Evolutionary conservation across 1,139 yeast genomes (phyloP), one percentile per base, ranked within the genome.

Genomic region (Scheffersomyces segobiensis): DNA sequence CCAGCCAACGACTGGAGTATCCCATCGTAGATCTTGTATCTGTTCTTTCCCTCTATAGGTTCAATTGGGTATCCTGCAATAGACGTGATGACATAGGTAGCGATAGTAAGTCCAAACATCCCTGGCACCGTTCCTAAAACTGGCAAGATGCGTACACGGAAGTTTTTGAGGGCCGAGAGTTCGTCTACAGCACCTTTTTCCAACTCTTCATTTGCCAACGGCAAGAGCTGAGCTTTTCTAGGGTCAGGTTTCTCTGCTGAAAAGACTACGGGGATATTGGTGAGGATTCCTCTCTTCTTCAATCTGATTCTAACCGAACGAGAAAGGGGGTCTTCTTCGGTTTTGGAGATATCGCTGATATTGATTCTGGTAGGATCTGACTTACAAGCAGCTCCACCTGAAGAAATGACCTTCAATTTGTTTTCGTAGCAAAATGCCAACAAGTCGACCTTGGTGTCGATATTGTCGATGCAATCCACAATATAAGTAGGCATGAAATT

Each of bases 201-300:
- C 59, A 86, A 82, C 71, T 91, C 96, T 49, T 86, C 89, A 53
- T 92, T 93, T 14, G 93, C 88, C 56, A 95, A 78, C 6, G 97
- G 98, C 61, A 95, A 76, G 60, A 95, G 74, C 63, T 88, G 84
- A 1, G 98, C 98, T 75, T 95, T 95, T 59, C 91, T 86, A 49
- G 97, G 97, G 68, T 93, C 97, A 1, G 99, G 99, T 72, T 95
- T 95, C 71, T 95, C 99, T 1, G 97, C 90, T 39, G 97, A 90
- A 68, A 91, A 95, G 1, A 93, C 96, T 7, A 92, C 93, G 0
- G 97, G 93, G 19, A 95, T 90, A 39, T 93, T 93, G 4, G 82
- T 79, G 18, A 78, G 71, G 50, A 95, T 88, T 2, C 98, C 98
- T 62, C 86, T 81, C 69, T 88, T 85, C 71, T 91, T 88, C 66